phyloP scores from a whole-genome alignment of 176 grass and related monocot genomes.

The Ensete glaucum region DNA sequence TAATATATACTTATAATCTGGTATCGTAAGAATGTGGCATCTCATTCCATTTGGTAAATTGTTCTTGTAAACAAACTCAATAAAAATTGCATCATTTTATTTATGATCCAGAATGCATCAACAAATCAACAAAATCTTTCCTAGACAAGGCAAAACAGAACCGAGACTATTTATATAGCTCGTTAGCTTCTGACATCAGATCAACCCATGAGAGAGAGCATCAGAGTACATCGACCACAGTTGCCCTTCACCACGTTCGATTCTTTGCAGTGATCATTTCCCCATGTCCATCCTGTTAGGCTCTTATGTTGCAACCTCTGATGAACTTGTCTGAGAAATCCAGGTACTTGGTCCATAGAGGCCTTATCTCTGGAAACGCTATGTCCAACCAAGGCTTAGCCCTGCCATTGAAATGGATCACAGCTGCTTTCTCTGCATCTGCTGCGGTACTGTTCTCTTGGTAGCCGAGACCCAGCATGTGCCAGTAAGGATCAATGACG shows the following conservation, averaged over 20 bases:
- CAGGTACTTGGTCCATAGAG: slow-evolving; percentile 18
- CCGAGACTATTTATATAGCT: not conserved
- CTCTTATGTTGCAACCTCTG: slow-evolving; percentile 18
- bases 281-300: not conserved
- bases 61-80: too few species aligned
- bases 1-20: too few species aligned
- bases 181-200: too few species aligned
- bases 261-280: not conserved
- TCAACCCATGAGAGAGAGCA: too few species aligned
- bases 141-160: not conserved
- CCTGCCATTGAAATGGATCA: slow-evolving; percentile 22
- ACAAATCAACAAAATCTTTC: slow-evolving; percentile 2
- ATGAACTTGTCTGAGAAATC: slow-evolving; percentile 21
- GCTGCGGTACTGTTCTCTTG: slow-evolving; percentile 15
- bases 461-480: slow-evolving; percentile 20
- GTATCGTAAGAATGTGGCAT: too few species aligned
- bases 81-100: too few species aligned
- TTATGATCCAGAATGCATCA: not conserved
- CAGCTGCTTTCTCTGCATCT: slow-evolving; percentile 11
- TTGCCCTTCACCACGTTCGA: too few species aligned
- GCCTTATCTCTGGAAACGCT: slow-evolving; percentile 9
- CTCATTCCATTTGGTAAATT: too few species aligned
- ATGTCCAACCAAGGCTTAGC: slow-evolving; percentile 21
- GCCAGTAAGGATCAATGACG: slow-evolving; percentile 12
- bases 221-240: too few species aligned